These are phyloP conservation scores for Boletus tomentosulus DNA, from an alignment of 768 basidiomycete genomes.

Conservation along the genomic window DNA sequence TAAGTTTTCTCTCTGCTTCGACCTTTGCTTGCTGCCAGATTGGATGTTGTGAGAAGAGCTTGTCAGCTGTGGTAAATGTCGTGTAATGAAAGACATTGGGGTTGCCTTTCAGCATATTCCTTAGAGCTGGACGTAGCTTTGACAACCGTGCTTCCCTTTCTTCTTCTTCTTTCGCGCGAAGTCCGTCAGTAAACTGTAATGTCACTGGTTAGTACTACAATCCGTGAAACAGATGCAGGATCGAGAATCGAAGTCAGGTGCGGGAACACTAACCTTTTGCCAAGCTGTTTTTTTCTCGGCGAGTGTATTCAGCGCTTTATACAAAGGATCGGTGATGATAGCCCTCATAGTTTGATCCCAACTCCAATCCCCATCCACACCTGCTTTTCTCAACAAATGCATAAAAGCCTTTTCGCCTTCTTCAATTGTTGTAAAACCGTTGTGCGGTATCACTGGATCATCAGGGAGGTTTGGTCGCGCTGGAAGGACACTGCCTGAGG, in stretches of 20 bases:
- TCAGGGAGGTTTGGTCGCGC: slow-evolving; percentile 78
- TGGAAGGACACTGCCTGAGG: slow-evolving; percentile 57
- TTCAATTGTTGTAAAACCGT: slow-evolving; percentile 80
- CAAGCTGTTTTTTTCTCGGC: slow-evolving; percentile 93
- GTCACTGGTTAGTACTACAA: slow-evolving; percentile 5
- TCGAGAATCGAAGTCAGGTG: background rate
- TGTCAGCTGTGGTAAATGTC: slow-evolving; percentile 86
- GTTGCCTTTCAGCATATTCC: slow-evolving; percentile 83
- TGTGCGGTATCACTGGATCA: slow-evolving; percentile 85
- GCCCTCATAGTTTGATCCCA: slow-evolving; percentile 99
- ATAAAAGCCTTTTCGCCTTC: slow-evolving; percentile 95
- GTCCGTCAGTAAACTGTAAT: slow-evolving; percentile 61
- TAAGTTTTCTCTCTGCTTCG: slow-evolving; percentile 77
- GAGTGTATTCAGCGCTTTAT: slow-evolving; percentile 88
- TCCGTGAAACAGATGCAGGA: background rate
- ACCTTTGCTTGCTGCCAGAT: slow-evolving; percentile 88
- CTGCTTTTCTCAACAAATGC: slow-evolving; percentile 83
- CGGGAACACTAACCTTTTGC: slow-evolving; percentile 66
- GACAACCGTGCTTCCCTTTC: slow-evolving; percentile 79
- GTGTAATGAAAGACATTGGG: slow-evolving; percentile 89
- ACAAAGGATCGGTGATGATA: slow-evolving; percentile 96
- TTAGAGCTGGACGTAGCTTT: slow-evolving; percentile 81
- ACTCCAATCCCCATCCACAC: slow-evolving; percentile 88
- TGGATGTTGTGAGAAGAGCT: slow-evolving; percentile 79
- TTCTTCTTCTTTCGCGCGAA: slow-evolving; percentile 80